Base-by-base conservation (phyloP, 441 rosid species). In the Bruguiera hainesii region DNA sequence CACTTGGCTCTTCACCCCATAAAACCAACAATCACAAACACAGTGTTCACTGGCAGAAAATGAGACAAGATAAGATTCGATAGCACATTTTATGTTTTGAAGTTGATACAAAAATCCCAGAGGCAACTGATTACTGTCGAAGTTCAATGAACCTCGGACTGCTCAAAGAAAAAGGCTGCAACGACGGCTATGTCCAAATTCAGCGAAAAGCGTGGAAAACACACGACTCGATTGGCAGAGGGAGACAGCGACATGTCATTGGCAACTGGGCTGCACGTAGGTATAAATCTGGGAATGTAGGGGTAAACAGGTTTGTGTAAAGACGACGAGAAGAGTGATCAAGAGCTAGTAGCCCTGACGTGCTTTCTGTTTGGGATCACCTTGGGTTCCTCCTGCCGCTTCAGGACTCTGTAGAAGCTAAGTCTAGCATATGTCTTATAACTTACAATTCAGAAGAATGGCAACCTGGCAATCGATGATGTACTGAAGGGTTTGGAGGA, bases 401-500 rank as follows among this genome's bases (percentile, higher is more conserved):
- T 73, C 73, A 68, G 66, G 66, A 31, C 21, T 61, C 20, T 10
- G 16, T 20, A 56, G 70, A 57, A 57, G 70, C 53, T 57, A 16
- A 65, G 37, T 33, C 9, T 33, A 33, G 9, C 9, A 33, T 33
- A 1, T 33, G 0, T 33, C 7, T 33, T 7, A 33, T 6, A 33
- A 7, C 9, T 33, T 7, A 33, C 37, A 33, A 33, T 33, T 33
- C 57, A 53, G 26, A 25, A 3, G 57, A 21, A 21, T 52, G 4
- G 15, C 28, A n/a, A 20, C 29, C 7, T 29, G 63, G 20, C 20
- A 33, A 29, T 31, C 13, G 56, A 52, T 28, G 56, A 52, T 28
- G n/a, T 49, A 23, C 57, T 73, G 73, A 73, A 73, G 77, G 57
- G 77, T 68, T 73, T 64, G 73, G 77, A 68, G 73, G 73, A 74